Evolutionary conservation across 345 rosid genomes (phyloP), one percentile per base, ranked within the genome.

Genomic region (Turritis glabra): DNA sequence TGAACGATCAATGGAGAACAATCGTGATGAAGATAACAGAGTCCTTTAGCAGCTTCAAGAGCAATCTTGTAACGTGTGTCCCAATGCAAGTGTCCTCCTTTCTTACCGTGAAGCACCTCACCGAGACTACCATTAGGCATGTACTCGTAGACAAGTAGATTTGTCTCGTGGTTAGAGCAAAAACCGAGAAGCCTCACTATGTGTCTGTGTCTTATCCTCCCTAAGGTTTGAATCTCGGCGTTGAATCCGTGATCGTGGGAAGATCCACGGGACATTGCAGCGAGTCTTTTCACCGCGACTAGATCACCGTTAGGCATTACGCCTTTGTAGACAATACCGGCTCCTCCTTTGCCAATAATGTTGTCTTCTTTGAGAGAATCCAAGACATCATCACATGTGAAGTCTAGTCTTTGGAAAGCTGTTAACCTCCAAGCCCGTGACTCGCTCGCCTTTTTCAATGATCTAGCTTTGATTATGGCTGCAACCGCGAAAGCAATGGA

Each of bases 231-330:
- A 50, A 92, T 92, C 87, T 92, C 98, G 1, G 98, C 98, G 46
- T 92, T 92, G 85, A 92, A 92, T 3, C 98, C 98, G 25, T 92
- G 98, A 70, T 92, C 98, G 19, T 92, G 96, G n/a, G 96, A 88
- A 14, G 96, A 92, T 3, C 97, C 96, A 15, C 98, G 85, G 35
- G 88, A 86, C 88, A 90, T 90, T 2, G 77, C 89, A 0, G 98
- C 89, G 3, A 92, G 82, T 78, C 95, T 80, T 69, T 92, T 92
- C 21, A 92, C 96, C 1, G 98, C 98, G 46, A 92, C 92, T 3
- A 58, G 86, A 72, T 90, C 91, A 10, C 96, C 93, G 18, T 81
- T 92, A 5, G 96, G 85, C 96, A 89, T 92, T 13, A 18, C 29
- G 13, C 93, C 95, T 75, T 92, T 92, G 69, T 88, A 92, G 59